Evolutionary conservation across 1,139 yeast genomes (phyloP), one percentile per base, ranked within the genome.

Genomic region (Taiozyma sp.): DNA sequence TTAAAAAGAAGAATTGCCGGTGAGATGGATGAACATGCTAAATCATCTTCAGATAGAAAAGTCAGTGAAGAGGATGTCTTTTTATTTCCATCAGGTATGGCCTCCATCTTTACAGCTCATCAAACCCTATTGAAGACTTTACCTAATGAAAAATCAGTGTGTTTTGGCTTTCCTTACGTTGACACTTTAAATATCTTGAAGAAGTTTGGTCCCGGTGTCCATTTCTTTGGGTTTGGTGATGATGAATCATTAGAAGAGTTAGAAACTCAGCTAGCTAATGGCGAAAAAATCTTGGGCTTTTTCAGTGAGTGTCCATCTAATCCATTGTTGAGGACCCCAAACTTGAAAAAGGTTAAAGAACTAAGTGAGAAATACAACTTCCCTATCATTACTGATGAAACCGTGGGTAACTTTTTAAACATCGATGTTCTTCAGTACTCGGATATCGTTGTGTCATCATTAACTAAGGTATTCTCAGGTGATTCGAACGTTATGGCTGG

Each of bases 401-500:
- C 98, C 0, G 87, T 90, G 29, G 98, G 97, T 22, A 93, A 93
- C 62, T 85, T 89, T 63, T 76, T 87, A 55, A 93, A 93, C 66
- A 79, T 89, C 48, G 88, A 88, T 61, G 89, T 88, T 3, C 74
- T 89, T 52, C 89, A 90, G 19, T 86, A 77, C 64, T 85, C 90
- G 11, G 99, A 93, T 68, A 79, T 91, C 54, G 86, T 88, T 16
- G 95, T 86, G 41, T 81, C 95, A 24, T 88, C 97, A 24, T 74
- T 93, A 56, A 91, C 98, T 11, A 93, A 93, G 67, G 88, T 91
- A 14, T 93, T 93, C 63, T 85, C 95, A 30, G 98, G 98, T 19
- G 97, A 89, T 65, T 85, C 96, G 44, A 90, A 91, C 63, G 97
- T 93, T 48, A 87, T 91, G 91, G 97, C 93, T 0, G 99, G 99